phyloP scores from a whole-genome alignment of 2,329 filamentous ascomycete species.

The Teratosphaeria pseudoeucalypti region DNA sequence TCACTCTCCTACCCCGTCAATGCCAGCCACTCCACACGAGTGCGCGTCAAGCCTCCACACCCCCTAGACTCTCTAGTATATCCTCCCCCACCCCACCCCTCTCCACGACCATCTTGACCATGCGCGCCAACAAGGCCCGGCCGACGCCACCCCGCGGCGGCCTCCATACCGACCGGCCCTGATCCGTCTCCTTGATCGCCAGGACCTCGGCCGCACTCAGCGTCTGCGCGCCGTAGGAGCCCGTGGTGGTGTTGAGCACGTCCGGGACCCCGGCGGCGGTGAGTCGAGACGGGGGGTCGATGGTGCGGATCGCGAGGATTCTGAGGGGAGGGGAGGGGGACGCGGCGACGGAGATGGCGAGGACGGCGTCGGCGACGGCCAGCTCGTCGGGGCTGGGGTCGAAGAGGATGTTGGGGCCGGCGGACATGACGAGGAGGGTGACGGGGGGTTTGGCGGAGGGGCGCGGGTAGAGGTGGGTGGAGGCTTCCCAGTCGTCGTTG shows the following conservation, averaged over 20 bases:
- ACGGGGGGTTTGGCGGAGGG: slow-evolving; percentile 56
- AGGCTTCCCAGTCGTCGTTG: slow-evolving; percentile 91
- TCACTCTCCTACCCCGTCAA: too few species aligned
- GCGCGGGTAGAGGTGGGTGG: slow-evolving; percentile 62
- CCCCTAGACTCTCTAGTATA: slow-evolving; percentile 69
- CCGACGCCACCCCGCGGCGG: slow-evolving; percentile 76
- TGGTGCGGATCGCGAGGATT: slow-evolving; percentile 37
- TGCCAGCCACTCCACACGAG: too few species aligned
- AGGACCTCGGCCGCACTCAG: slow-evolving; percentile 30
- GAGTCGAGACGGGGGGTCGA: slow-evolving; percentile 40
- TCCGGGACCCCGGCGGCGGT: slow-evolving; percentile 40
- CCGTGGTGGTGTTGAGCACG: slow-evolving; percentile 35
- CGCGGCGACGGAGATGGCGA: slow-evolving; percentile 65
- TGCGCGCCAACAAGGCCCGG: slow-evolving; percentile 58
- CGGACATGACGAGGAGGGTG: slow-evolving; percentile 78
- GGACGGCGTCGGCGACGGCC: slow-evolving; percentile 77
- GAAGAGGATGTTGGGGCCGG: slow-evolving; percentile 70
- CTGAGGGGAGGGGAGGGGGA: slow-evolving; percentile 3
- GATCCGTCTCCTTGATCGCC: slow-evolving; percentile 41
- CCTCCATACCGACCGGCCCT: slow-evolving; percentile 59
- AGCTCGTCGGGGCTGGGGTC: slow-evolving; percentile 87
- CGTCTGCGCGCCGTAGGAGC: slow-evolving; percentile 26
- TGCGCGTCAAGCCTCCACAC: slow-evolving; percentile 46
- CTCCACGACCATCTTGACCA: slow-evolving; percentile 67
- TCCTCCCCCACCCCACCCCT: slow-evolving; percentile 75